Evolutionary conservation across 345 rosid species (phyloP).

Genomic region (Carallia pectinifolia): DNA sequence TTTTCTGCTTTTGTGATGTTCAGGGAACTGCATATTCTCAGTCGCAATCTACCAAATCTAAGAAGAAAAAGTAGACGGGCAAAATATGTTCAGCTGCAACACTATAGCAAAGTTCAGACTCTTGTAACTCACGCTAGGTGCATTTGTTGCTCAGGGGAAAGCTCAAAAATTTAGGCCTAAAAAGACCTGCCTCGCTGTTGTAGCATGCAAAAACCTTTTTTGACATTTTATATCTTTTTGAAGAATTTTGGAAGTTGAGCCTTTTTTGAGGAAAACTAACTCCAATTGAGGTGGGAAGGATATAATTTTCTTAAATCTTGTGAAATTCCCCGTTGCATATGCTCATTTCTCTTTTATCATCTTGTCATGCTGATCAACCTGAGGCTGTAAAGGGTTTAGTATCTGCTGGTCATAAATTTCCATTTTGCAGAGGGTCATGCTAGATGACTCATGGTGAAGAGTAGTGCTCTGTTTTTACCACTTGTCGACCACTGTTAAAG

Average conservation of each 20-base stretch:
- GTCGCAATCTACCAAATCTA: conserved; percentile 57
- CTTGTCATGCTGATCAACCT: background rate
- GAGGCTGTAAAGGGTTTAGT: background rate
- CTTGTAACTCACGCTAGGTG: conserved; percentile 34
- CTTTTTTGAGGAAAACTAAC: conserved; percentile 25
- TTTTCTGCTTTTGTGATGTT: conserved; percentile 6
- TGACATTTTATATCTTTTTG: conserved; percentile 13
- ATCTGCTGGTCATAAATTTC: too few relatives aligned
- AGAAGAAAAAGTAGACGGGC: conserved; percentile 70
- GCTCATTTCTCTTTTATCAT: background rate
- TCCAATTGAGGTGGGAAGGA: conserved; percentile 23
- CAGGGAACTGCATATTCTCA: conserved; percentile 85
- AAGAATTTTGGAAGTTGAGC: conserved; percentile 34
- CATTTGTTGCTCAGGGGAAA: conserved; percentile 22
- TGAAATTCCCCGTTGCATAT: conserved; percentile 3
- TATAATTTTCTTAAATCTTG: conserved; percentile 14
- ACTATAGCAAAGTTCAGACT: conserved; percentile 17
- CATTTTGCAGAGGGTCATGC: too few relatives aligned
- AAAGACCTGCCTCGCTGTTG: conserved; percentile 33
- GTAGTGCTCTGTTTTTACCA: too few relatives aligned
- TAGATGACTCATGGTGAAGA: too few relatives aligned
- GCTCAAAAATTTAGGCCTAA: conserved; percentile 33
- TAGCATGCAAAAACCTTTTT: conserved; percentile 31
- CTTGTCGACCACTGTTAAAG: too few relatives aligned
- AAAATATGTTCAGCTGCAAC: conserved; percentile 5